Evolutionary conservation across 768 basidiomycete species (phyloP).

Genomic region (Sarcodon sp.): DNA sequence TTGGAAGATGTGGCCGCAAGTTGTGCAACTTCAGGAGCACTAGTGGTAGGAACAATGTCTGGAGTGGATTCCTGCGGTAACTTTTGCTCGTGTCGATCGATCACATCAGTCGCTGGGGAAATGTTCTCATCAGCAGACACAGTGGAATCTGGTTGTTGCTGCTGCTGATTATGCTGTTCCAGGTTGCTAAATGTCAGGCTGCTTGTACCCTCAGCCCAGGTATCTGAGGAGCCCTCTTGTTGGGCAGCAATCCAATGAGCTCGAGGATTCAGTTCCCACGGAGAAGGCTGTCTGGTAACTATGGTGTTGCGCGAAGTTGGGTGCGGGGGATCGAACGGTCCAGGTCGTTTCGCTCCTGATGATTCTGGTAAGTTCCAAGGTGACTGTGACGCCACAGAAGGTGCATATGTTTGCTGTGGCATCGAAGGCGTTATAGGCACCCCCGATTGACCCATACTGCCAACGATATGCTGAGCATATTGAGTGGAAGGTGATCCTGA

Average conservation of each 20-base stretch:
- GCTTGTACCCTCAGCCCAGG: slow-evolving; percentile 34
- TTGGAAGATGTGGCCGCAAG: too few species aligned
- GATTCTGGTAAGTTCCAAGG: slow-evolving; percentile 23
- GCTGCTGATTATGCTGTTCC: slow-evolving; percentile 44
- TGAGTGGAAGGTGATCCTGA: too few species aligned
- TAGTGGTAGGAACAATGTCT: too few species aligned
- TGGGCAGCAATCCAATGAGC: slow-evolving; percentile 4
- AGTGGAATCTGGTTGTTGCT: slow-evolving; percentile 18
- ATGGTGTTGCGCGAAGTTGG: slow-evolving; percentile 27
- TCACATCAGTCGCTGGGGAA: too few species aligned
- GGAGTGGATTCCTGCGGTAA: too few species aligned
- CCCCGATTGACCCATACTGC: too few species aligned
- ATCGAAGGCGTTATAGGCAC: not conserved
- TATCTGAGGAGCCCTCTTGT: slow-evolving; percentile 37
- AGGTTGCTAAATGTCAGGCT: slow-evolving; percentile 46
- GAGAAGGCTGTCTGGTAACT: slow-evolving; percentile 10
- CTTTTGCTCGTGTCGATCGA: too few species aligned
- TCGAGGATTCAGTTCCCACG: slow-evolving; percentile 7
- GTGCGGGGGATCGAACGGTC: slow-evolving; percentile 30
- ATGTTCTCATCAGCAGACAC: not conserved
- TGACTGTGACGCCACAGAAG: slow-evolving; percentile 15
- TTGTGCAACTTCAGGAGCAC: too few species aligned
- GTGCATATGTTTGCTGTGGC: not conserved
- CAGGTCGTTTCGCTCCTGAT: slow-evolving; percentile 16
- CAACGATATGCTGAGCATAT: too few species aligned